Percentiles rank a stretch among this genome's conserved stretches.
phyloP scores from a whole-genome alignment of 108 stramenopile species.

The Nitzschia inconspicua region DNA sequence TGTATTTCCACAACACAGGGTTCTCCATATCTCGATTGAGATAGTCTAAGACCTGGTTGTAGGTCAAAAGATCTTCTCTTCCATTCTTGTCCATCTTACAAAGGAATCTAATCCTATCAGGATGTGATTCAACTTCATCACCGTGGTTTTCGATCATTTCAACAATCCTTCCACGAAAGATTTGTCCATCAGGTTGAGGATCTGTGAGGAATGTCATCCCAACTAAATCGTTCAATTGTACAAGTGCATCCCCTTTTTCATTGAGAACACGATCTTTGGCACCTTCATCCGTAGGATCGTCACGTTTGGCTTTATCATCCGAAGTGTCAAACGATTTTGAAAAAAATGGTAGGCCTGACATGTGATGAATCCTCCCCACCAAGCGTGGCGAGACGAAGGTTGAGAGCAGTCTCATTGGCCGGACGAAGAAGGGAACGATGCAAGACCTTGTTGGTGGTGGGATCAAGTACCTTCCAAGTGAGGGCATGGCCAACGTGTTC shows the following conservation, averaged over 20 bases:
- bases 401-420: neutral
- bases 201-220: too few species aligned
- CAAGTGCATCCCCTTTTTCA: too few species aligned
- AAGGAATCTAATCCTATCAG: neutral
- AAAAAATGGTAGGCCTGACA: too few species aligned
- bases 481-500: conserved; percentile 32
- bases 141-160: neutral
- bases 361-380: too few species aligned
- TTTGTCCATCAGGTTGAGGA: neutral
- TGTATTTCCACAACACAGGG: neutral
- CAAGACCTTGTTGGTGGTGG: conserved; percentile 8
- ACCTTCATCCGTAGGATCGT: too few species aligned
- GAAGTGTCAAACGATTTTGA: too few species aligned
- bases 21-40: neutral
- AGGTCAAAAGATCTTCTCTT: neutral
- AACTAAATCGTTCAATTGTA: too few species aligned
- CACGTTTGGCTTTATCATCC: too few species aligned
- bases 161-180: neutral
- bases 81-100: neutral
- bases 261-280: too few species aligned
- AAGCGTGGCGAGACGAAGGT: too few species aligned
- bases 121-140: neutral
- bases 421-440: conserved; percentile 20
- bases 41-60: neutral
- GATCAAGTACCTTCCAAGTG: conserved; percentile 18